Conservation (phyloP, 2,329 filamentous ascomycete species). For the Fusarium miscanthi region DNA sequence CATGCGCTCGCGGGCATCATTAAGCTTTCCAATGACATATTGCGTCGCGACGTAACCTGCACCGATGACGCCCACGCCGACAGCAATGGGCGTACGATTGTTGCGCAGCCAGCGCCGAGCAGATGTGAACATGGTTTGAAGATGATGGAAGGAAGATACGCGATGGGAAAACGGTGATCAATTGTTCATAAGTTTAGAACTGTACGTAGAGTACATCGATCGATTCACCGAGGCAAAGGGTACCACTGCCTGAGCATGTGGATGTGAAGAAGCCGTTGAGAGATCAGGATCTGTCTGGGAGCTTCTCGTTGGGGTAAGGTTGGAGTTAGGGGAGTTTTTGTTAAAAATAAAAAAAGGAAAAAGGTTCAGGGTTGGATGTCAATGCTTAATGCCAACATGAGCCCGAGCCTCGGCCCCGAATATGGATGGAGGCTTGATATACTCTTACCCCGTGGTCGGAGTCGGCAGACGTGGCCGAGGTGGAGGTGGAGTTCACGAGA, state of each 20-base stretch:
- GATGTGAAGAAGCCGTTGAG: constrained; percentile 12
- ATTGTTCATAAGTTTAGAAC: constrained; percentile 27
- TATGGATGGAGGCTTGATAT: constrained; percentile 25
- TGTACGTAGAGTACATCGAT: constrained; percentile 3
- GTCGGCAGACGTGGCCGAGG: constrained; percentile 15
- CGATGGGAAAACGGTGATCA: constrained; percentile 14
- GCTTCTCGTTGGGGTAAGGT: constrained; percentile 16
- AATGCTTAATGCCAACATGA: constrained; percentile 11
- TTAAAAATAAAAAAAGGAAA: neutral
- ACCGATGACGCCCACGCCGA: constrained; percentile 88
- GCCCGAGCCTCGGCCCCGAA: constrained; percentile 29
- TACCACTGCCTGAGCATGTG: constrained; percentile 18
- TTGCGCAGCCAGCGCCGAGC: constrained; percentile 91
- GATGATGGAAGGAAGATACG: constrained; percentile 5
- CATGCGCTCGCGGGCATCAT: constrained; percentile 95
- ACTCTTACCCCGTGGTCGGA: constrained; percentile 16
- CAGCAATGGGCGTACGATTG: constrained; percentile 88
- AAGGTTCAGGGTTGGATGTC: constrained; percentile 16
- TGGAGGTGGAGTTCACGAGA: neutral
- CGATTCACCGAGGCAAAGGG: constrained; percentile 3
- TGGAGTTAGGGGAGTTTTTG: neutral
- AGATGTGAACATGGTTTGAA: constrained; percentile 68
- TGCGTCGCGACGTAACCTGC: constrained; percentile 92
- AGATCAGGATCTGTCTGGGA: neutral
- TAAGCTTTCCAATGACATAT: constrained; percentile 91